Base-by-base conservation (phyloP, 805 yeast species). In the Brettanomyces nanus region DNA sequence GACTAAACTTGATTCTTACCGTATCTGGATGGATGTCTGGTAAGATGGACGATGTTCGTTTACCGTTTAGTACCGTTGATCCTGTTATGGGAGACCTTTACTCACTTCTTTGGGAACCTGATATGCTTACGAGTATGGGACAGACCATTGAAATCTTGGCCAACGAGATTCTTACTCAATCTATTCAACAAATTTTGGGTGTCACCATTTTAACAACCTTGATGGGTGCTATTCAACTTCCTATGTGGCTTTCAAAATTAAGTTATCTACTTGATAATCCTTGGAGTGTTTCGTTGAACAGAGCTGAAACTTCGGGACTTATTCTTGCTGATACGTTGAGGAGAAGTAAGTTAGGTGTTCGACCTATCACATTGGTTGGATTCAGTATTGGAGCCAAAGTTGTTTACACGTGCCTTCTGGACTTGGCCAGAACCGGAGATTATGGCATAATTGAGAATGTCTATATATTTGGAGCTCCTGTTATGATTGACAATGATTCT, bases 1-100 rank as follows among this genome's bases (percentile, higher is more conserved):
- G 98, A 36, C 80, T 94, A 3, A 90, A 86, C 53, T 65, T 89
- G 47, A 82, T 90, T 38, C 62, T 92, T 15, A 89, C 97, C 2
- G 87, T 94, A 0, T 77, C 94, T 37, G 99, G 99, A 1, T 92
- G 99, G 99, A 87, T 92, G 90, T 81, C 80, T 38, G 94, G 96
- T 57, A 81, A 79, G 42, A 76, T 79, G 50, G 99, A 92, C 76
- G 99, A 92, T 70, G 90, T 92, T 17, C 71, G 99, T 54, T 70
- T 92, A 45, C 98, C 98, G 2, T 92, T 89, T 54, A 84, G 95
- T 1, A 92, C 98, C 0, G 84, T 92, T 6, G 98, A 94, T 54
- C 98, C 98, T 0, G 85, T 90, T 0, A 87, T 90, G 90, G 99
- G 99, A 14, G 99, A 92, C 56, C 62, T 92, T 47, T 85, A 82